These are phyloP conservation scores for Naumovozyma castellii DNA, from an alignment of 805 yeast species.

Conservation along the genomic window DNA sequence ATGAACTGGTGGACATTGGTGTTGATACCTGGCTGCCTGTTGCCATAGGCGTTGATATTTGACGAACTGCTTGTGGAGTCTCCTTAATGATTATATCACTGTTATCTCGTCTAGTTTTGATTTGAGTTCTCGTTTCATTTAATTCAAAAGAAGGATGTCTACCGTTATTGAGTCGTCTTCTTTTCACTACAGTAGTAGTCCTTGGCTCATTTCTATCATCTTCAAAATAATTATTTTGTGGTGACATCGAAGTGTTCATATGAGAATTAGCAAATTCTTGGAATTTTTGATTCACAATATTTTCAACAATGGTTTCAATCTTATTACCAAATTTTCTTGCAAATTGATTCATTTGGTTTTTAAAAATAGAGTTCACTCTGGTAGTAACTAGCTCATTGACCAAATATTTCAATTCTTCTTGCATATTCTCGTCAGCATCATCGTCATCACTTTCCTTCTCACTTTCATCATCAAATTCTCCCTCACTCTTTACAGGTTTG, in stretches of 20 bases:
- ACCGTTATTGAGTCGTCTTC: neutral
- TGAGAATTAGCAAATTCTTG: neutral
- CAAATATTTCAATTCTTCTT: conserved; percentile 21
- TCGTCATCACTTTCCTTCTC: conserved; percentile 9
- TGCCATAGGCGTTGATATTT: no score
- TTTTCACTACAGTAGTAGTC: neutral
- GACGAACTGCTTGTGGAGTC: no score
- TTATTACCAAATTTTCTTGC: conserved; percentile 8
- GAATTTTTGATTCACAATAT: conserved; percentile 10
- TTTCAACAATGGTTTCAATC: conserved; percentile 11
- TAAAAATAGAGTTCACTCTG: conserved; percentile 13
- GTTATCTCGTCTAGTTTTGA: no score
- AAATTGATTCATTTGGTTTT: conserved; percentile 10
- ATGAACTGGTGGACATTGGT: neutral
- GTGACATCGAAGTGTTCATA: neutral
- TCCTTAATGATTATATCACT: no score
- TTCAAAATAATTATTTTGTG: neutral
- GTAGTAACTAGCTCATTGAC: conserved; percentile 21
- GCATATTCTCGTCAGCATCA: conserved; percentile 10
- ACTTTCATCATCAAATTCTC: conserved; percentile 5
- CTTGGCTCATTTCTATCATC: neutral
- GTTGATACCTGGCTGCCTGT: neutral
- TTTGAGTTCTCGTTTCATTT: neutral
- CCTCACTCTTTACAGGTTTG: no score
- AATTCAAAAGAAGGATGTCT: neutral